Evolutionary conservation across 495 filamentous ascomycete genomes (phyloP), one percentile per base, ranked within the genome.

Genomic region (Annulohypoxylon moriforme): DNA sequence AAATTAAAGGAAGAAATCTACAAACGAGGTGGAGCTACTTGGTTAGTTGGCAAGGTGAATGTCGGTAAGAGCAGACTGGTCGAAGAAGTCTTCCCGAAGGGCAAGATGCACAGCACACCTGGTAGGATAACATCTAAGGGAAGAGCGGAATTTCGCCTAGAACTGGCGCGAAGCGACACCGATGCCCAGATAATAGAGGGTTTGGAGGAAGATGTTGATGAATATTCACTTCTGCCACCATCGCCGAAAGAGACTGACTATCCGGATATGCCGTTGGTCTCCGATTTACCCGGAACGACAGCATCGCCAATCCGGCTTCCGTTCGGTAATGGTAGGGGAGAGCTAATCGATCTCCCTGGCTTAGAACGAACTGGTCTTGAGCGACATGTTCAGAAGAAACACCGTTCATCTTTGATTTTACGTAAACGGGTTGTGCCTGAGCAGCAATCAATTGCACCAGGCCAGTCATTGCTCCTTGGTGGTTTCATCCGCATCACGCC

Each of bases 1-100:
- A 82, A 91, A 40, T 81, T 97, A 68, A 97, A 94, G 78, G 91
- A 97, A 73, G 89, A 93, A 27, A 93, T 97, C 50, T 91, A 85
- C 80, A 81, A 88, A 34, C 88, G 93, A 40, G 93, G 91, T 8
- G 94, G 95, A 2, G 96, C 91, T 4, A 87, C 92, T n/a, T 99
- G 96, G 96, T 89, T 99, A 84, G 93, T 98, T 24, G 96, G 96
- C n/a, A 97, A 94, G 73, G 93, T 91, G 57, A 99, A 99, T 75
- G 96, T 98, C 25, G 96, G 96, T 13, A 99, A 99, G 79, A 97
- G 94, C 75, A 90, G 89, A 68, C 89, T 99, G 24, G 93, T 98
- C 60, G 89, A 94, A 74, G 85, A 84, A 8, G 89, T 96, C 16
- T 96, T 93, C 72, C 94, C 94, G 14, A 96, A 97, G 76, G 92